Percentiles rank a stretch among this genome's conserved stretches.
Evolutionary conservation across 23 red algal genomes (phyloP).

Genomic region (Gracilariopsis chorda): DNA sequence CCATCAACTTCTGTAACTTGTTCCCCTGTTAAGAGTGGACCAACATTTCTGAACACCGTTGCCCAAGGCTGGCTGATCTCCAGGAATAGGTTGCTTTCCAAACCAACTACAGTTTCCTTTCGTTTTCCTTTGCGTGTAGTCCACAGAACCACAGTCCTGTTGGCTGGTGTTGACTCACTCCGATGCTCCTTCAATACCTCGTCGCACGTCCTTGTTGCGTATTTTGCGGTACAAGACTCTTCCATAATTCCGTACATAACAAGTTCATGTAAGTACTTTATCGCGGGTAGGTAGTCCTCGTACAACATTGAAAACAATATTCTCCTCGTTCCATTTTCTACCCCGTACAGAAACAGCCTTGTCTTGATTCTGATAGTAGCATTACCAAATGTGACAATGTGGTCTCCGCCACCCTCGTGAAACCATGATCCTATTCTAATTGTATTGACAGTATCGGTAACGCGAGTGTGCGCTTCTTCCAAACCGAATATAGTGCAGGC

Average conservation of each 20-base stretch:
- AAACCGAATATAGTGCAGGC: neutral
- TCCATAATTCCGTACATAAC: neutral
- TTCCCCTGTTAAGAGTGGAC: neutral
- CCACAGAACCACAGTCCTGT: neutral
- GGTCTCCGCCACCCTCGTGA: conserved; percentile 27
- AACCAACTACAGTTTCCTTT: neutral
- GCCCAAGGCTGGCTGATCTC: neutral
- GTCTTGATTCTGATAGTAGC: conserved; percentile 3
- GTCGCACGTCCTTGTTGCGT: neutral
- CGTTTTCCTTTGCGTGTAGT: neutral
- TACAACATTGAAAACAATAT: neutral
- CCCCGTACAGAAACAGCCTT: neutral
- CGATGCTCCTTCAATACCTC: neutral
- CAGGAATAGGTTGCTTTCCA: neutral
- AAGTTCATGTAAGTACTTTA: neutral
- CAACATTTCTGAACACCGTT: neutral
- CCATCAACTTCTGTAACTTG: neutral
- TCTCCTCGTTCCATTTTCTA: neutral
- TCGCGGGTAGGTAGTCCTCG: neutral
- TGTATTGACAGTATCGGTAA: neutral
- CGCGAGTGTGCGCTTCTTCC: neutral
- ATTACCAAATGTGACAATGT: conserved; percentile 8
- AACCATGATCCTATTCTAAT: conserved; percentile 22
- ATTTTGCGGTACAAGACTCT: neutral
- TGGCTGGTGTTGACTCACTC: neutral